Base-by-base conservation (phyloP, 2,329 filamentous ascomycete species). In the Sphaerulina populicola region DNA sequence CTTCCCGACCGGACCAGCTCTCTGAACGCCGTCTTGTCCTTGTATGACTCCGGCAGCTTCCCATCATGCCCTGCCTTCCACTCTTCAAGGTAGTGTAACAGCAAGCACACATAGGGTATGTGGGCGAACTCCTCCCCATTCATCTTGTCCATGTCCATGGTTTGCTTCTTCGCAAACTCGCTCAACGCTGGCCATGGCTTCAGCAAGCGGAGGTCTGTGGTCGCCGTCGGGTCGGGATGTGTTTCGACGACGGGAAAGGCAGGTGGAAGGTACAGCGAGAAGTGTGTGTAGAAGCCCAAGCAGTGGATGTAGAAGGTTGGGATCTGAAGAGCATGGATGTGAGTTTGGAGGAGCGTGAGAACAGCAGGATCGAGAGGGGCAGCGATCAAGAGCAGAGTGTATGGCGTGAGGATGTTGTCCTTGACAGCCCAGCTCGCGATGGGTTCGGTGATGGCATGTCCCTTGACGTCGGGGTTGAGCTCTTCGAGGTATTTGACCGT, bases 161-260 rank as follows among this genome's bases (percentile, higher is more conserved):
- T 85, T 72, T 88, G 79, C 39, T 80, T 75, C 47, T 75, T 69
- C 2, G 81, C 78, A 56, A 90, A 90, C 3, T 78, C 74, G 1
- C 74, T 67, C 11, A 98, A 77, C 65, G 93, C 90, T 15, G 84
- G 79, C 91, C 93, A 98, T 33, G 93, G 91, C 31, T 77, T 79
- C 4, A 95, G 72, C 10, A 98, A 76, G 44, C 93, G 83, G 31
- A 98, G 76, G 62, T 98, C 93, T 51, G 86, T 83, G 0, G 82
- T 93, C 6, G 88, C 82, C 36, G 88, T 86, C 37, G 88, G 82
- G 57, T 94, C 89, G 0, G 93, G 93, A 64, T 98, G 93, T 40
- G 93, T 97, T 66, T 98, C 91, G 56, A 98, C 86, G 51, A 98
- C 86, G 4, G 91, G 89, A 62, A 94, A 95, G 27, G 83, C 80